Evolutionary conservation across 78 protist species (phyloP).

Genomic region (Guillardia theta): DNA sequence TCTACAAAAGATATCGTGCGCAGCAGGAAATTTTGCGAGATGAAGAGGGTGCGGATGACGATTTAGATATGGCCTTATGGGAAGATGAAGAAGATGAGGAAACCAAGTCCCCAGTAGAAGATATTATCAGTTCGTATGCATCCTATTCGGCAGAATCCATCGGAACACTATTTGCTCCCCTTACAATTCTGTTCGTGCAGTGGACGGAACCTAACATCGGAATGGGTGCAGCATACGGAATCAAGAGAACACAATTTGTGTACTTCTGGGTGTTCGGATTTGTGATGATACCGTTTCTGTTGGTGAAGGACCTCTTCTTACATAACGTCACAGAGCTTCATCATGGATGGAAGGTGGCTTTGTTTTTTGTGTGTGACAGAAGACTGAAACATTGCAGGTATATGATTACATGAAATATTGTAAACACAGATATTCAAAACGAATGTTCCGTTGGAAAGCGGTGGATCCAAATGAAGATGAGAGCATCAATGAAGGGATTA

Average conservation of each 20-base stretch:
- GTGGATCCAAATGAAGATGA: background rate
- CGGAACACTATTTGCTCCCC: background rate
- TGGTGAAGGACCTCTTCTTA: background rate
- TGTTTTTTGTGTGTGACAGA: background rate
- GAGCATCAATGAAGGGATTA: background rate
- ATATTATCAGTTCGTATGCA: background rate
- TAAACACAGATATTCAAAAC: background rate
- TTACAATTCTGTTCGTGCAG: background rate
- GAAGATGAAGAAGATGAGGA: background rate
- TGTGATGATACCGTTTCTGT: background rate
- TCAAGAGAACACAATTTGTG: background rate
- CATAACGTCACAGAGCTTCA: background rate
- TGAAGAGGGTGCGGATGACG: background rate
- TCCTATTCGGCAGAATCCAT: background rate
- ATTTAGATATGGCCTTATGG: background rate
- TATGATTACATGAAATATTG: conserved; percentile 13
- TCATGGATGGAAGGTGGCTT: background rate
- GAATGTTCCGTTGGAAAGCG: background rate
- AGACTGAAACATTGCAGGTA: background rate
- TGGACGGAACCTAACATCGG: background rate
- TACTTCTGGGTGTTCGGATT: background rate
- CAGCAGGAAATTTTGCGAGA: background rate
- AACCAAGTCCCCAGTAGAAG: background rate
- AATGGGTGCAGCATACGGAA: background rate
- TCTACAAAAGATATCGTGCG: background rate